Conservation (phyloP, 2,329 filamentous ascomycete genomes). For the Nigrospora oryzae region DNA sequence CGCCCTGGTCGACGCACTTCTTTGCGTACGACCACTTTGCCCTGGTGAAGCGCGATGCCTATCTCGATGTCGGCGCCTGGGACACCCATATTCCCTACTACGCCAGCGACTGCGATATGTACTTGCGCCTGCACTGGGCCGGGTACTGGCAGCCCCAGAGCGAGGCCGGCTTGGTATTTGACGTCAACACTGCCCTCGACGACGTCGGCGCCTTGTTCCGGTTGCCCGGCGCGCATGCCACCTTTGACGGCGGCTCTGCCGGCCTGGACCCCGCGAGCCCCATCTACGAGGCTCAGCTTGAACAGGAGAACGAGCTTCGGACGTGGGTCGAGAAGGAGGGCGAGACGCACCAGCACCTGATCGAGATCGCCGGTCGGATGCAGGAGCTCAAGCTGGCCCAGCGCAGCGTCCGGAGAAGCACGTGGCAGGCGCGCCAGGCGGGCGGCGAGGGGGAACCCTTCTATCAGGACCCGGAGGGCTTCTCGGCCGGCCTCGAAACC, state of each 20-base stretch:
- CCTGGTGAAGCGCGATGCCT: slow-evolving; percentile 35
- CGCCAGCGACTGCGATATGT: slow-evolving; percentile 35
- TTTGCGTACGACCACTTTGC: slow-evolving; percentile 42
- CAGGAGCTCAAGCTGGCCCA: slow-evolving; percentile 16
- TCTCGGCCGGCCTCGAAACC: slow-evolving; percentile 21
- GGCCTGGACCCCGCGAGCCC: slow-evolving; percentile 12
- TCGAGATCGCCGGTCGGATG: slow-evolving; percentile 22
- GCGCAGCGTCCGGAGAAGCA: slow-evolving; percentile 20
- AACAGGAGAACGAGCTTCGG: slow-evolving; percentile 17
- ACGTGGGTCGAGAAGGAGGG: slow-evolving; percentile 22
- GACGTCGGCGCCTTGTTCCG: slow-evolving; percentile 33
- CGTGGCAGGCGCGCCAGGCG: slow-evolving; percentile 30
- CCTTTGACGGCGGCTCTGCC: slow-evolving; percentile 22
- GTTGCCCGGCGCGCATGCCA: slow-evolving; percentile 24
- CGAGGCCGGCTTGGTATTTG: slow-evolving; percentile 29
- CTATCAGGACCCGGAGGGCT: slow-evolving; percentile 29
- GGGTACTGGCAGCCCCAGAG: slow-evolving; percentile 29
- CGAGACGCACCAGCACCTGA: slow-evolving; percentile 24
- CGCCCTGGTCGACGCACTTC: slow-evolving; percentile 37
- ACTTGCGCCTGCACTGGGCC: slow-evolving; percentile 30
- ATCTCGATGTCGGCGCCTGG: slow-evolving; percentile 34
- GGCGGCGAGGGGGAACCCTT: slow-evolving; percentile 34
- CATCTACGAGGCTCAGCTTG: slow-evolving; percentile 16
- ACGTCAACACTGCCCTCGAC: slow-evolving; percentile 31
- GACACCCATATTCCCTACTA: slow-evolving; percentile 41